Evolutionary conservation across 1,284 basidiomycete species (phyloP), one percentile per base, ranked within the genome.

Genomic region (Fomitopsis betulina): DNA sequence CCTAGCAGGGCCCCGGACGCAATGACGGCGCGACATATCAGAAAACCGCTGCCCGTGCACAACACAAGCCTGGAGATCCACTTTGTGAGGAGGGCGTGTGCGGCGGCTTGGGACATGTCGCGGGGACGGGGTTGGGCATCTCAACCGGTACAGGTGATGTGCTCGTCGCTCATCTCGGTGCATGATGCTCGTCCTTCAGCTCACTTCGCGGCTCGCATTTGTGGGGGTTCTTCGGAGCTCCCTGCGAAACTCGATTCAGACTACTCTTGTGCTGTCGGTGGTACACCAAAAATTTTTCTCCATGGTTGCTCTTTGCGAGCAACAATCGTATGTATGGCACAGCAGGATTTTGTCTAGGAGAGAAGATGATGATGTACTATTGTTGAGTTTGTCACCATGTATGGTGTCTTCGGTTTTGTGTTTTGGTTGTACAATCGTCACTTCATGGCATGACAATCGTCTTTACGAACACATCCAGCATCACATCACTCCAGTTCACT

Each of bases 401-500:
- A 7, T 17, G 23, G 27, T 27, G 27, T 8, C 8, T 45, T 21
- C 23, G 15, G 21, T 25, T 5, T 15, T 25, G 10, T 47, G 17
- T 47, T 2, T 47, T 5, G 23, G 10, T 45, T 10, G 21, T 43
- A 3, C 8, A 7, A 5, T 15, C 23, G 23, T 30, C 15, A 15
- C 5, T 23, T 57, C 37, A 57, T 27, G 55, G 51, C 13, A 6
- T 25, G 21, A 55, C n/a, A 23, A 59, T 52, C 13, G 58, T 55
- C 35, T 66, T 57, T 10, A 60, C 53, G 21, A 68, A 7, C 13
- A 56, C 57, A 49, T 70, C 67, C 21, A 65, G 58, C 35, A 71
- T 63, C 5, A 67, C 37, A 49, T 69, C 67, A 50, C 60, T 64
- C 67, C 66, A 69, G 42, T 66, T 57, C 27, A 69, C 59, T 1